Evolutionary conservation across 352 stramenopile genomes (phyloP), one percentile per base, ranked within the genome.

Genomic region (Phytophthora citrophthora): DNA sequence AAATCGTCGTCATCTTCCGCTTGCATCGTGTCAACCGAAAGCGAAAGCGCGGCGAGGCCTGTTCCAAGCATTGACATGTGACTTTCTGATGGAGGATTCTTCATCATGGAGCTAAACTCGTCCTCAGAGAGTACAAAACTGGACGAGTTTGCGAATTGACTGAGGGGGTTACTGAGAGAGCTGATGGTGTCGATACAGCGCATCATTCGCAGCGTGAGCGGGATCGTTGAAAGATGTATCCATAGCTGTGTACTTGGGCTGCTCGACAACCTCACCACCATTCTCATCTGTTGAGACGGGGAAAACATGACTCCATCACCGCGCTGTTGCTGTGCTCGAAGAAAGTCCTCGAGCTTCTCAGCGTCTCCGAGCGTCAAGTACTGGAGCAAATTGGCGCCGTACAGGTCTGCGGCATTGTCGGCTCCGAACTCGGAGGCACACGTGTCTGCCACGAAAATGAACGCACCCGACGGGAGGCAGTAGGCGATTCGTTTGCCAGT

Each of bases 131-230:
- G 70, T 47, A 93, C 79, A 50, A 95, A 93, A 43, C 76, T 88
- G 1, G 84, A 92, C 26, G 75, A 74, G 64, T 95, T 83, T 0
- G 81, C 82, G 48, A 93, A 95, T 3, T 72, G 65, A 16, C 73
- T 58, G 10, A 84, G 55, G n/a, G 76, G 43, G 16, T 45, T 70
- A 20, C 70, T 74, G 23, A 80, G 52, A 24, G 77, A 74, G 16
- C 66, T 77, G 32, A 93, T 81, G 2, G 81, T 88, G 57, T 95
- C 87, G 46, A 95, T 91, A 57, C 87, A 95, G 32, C 87, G 84
- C 66, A 89, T 77, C 55, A 95, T 71, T 3, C 87, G 84, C 27
- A 95, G 63, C 31, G 83, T 90, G 4, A 93, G 58, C 15, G 87
- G 76, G 23, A 90, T 68, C 4, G 81, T 87, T 49, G 72, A 76